phyloP scores from a whole-genome alignment of 352 stramenopile species.

The Pythium phragmitis region DNA sequence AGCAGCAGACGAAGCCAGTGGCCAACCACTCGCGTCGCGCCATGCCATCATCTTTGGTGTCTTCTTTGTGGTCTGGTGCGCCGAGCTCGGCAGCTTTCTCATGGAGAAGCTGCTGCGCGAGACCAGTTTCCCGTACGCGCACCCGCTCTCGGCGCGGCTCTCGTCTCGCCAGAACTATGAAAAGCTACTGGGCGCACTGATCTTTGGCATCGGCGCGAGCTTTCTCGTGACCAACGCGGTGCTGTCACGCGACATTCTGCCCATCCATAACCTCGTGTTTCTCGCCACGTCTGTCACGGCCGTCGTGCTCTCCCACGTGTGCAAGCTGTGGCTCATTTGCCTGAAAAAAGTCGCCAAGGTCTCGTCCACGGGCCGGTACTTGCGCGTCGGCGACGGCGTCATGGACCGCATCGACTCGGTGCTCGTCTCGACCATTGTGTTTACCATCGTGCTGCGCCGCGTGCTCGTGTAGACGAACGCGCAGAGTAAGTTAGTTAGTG shows the following conservation, averaged over 20 bases:
- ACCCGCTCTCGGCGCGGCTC: slow-evolving; percentile 44
- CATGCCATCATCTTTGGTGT: slow-evolving; percentile 38
- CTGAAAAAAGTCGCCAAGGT: slow-evolving; percentile 65
- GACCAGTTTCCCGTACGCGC: slow-evolving; percentile 53
- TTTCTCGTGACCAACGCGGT: slow-evolving; percentile 46
- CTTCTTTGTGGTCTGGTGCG: slow-evolving; percentile 57
- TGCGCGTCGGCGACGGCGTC: slow-evolving; percentile 46
- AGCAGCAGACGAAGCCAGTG: too few species aligned
- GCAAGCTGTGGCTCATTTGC: slow-evolving; percentile 59
- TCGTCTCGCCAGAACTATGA: slow-evolving; percentile 62
- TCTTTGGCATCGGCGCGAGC: slow-evolving; percentile 35
- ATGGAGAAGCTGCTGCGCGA: slow-evolving; percentile 47
- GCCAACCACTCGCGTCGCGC: slow-evolving; percentile 10
- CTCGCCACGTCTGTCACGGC: slow-evolving; percentile 36
- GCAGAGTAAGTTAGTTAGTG: background rate
- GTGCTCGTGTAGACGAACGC: background rate
- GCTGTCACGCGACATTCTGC: slow-evolving; percentile 6
- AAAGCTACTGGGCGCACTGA: slow-evolving; percentile 48
- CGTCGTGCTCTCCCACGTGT: slow-evolving; percentile 44
- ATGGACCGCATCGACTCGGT: slow-evolving; percentile 61
- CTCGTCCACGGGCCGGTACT: slow-evolving; percentile 40
- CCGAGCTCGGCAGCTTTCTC: slow-evolving; percentile 53
- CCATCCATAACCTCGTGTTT: slow-evolving; percentile 31
- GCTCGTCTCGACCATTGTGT: slow-evolving; percentile 58
- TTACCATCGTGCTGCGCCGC: slow-evolving; percentile 23